These are phyloP conservation scores for Hibiscus tridactylites DNA, from an alignment of 345 rosid species.

Conservation along the genomic window DNA sequence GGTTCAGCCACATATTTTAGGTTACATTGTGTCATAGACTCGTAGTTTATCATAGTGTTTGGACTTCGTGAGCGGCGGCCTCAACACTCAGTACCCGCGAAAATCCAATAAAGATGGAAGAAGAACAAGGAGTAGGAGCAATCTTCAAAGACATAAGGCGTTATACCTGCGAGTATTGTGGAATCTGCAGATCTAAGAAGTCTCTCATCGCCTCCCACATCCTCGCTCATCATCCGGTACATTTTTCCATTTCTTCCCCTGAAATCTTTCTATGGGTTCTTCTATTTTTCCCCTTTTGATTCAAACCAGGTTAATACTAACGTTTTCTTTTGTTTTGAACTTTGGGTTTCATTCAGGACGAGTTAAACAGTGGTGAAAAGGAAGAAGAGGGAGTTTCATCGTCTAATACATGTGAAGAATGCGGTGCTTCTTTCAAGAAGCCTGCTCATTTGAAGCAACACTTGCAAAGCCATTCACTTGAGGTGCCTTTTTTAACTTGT, in stretches of 20 bases:
- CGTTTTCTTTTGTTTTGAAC: background rate
- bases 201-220: slow-evolving; percentile 60
- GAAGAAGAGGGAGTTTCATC: slow-evolving; percentile 14
- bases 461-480: slow-evolving; percentile 66
- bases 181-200: slow-evolving; percentile 81
- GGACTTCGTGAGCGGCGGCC: background rate
- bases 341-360: slow-evolving; percentile 29
- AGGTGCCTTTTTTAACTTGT: slow-evolving; percentile 35
- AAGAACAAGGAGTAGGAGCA: slow-evolving; percentile 2
- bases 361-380: slow-evolving; percentile 29
- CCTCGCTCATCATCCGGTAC: slow-evolving; percentile 44
- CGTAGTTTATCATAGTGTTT: background rate
- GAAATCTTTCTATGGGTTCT: background rate
- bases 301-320: no score
- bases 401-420: slow-evolving; percentile 37
- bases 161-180: slow-evolving; percentile 68
- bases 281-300: background rate
- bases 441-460: slow-evolving; percentile 81
- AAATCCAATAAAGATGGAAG: background rate
- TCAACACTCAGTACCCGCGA: no score
- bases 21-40: no score
- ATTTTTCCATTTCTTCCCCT: background rate
- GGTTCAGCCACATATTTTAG: no score
- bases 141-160: slow-evolving; percentile 51
- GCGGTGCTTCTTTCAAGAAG: slow-evolving; percentile 61